phyloP scores from a whole-genome alignment of 2,329 filamentous ascomycete genomes.

The Phialophora macrospora region DNA sequence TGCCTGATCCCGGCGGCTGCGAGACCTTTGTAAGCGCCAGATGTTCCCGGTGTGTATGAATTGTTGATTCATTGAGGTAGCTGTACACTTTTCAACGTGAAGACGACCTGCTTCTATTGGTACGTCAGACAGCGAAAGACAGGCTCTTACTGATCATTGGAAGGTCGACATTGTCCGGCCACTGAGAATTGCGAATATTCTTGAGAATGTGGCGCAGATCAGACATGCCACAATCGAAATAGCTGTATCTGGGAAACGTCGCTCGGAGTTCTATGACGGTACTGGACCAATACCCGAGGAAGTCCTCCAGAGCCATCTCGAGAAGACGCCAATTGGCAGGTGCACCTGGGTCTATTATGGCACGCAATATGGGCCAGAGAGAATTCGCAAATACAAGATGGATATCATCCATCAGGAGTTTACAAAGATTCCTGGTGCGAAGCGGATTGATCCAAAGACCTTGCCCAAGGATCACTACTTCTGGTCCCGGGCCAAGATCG shows the following conservation, averaged over 20 bases:
- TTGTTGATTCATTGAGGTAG: slow-evolving; percentile 54
- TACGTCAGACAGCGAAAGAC: not conserved
- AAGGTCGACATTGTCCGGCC: slow-evolving; percentile 47
- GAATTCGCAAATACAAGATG: slow-evolving; percentile 40
- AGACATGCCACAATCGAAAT: slow-evolving; percentile 42
- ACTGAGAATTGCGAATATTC: slow-evolving; percentile 39
- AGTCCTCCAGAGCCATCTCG: slow-evolving; percentile 41
- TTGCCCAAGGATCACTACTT: slow-evolving; percentile 42
- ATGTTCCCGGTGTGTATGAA: not conserved
- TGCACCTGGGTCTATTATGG: slow-evolving; percentile 44
- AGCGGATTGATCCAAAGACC: slow-evolving; percentile 44
- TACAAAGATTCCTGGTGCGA: slow-evolving; percentile 41
- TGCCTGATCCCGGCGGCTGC: slow-evolving; percentile 47
- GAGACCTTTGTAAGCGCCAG: slow-evolving; percentile 12
- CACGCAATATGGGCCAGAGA: slow-evolving; percentile 39
- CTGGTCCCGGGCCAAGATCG: slow-evolving; percentile 40
- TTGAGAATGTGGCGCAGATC: slow-evolving; percentile 43
- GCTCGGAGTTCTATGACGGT: slow-evolving; percentile 39
- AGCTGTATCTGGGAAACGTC: slow-evolving; percentile 41
- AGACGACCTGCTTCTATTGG: slow-evolving; percentile 45
- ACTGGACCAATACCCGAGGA: slow-evolving; percentile 40
- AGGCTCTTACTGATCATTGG: not conserved
- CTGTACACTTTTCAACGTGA: slow-evolving; percentile 53
- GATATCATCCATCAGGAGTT: slow-evolving; percentile 41
- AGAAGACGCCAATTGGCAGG: slow-evolving; percentile 39